Conservation (phyloP, 2,329 filamentous ascomycete genomes). For the Thermomyces lanuginosus region DNA sequence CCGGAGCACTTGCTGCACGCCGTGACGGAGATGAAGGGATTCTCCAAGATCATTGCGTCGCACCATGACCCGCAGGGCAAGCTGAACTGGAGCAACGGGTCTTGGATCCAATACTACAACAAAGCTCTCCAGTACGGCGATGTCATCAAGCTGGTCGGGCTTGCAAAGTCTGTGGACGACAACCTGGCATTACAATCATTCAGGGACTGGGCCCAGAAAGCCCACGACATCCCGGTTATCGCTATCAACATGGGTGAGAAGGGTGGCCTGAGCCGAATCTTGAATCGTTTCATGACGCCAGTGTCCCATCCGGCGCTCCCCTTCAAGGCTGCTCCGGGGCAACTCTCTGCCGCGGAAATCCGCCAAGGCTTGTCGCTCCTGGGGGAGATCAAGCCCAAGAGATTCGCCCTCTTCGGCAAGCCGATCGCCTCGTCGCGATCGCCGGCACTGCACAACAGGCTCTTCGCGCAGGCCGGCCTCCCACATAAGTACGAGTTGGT, state of each 20-base stretch:
- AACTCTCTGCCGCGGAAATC: constrained; percentile 81
- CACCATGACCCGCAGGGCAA: constrained; percentile 73
- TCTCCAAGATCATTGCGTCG: constrained; percentile 77
- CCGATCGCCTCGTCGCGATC: constrained; percentile 72
- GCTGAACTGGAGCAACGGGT: constrained; percentile 81
- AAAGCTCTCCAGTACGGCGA: constrained; percentile 78
- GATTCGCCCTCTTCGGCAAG: constrained; percentile 76
- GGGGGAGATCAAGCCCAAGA: constrained; percentile 57
- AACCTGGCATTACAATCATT: constrained; percentile 76
- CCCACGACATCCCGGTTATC: constrained; percentile 71
- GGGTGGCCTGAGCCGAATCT: constrained; percentile 76
- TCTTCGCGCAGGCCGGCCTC: constrained; percentile 61
- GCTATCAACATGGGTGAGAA: constrained; percentile 85
- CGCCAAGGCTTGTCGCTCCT: constrained; percentile 60
- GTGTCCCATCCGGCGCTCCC: constrained; percentile 82
- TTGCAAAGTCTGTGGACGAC: constrained; percentile 59
- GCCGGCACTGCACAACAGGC: constrained; percentile 72
- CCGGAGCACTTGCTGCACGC: constrained; percentile 57
- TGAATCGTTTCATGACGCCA: constrained; percentile 87
- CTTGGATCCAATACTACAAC: constrained; percentile 84
- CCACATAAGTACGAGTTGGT: constrained; percentile 65
- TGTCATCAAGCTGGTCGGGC: constrained; percentile 83
- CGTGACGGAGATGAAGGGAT: constrained; percentile 51
- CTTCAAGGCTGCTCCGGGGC: constrained; percentile 83
- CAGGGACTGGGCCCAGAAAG: constrained; percentile 54